These are phyloP conservation scores for Metschnikowia reukaufii DNA, from an alignment of 805 yeast genomes.

Conservation along the genomic window DNA sequence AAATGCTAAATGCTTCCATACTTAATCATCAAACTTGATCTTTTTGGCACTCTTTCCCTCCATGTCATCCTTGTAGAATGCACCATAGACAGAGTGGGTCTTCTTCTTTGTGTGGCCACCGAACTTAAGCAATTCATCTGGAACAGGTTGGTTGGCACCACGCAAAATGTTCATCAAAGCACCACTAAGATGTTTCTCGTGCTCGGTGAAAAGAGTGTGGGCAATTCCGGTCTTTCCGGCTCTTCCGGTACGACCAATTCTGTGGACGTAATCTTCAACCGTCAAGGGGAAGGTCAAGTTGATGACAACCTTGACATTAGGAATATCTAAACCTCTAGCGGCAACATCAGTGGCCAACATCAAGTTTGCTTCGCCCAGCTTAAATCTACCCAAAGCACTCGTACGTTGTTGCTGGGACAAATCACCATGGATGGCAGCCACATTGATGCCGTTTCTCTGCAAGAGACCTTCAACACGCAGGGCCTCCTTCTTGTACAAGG, in stretches of 20 bases:
- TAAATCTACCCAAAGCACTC: slow-evolving; percentile 80
- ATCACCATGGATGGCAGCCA: slow-evolving; percentile 97
- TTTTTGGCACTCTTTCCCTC: slow-evolving; percentile 81
- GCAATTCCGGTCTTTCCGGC: slow-evolving; percentile 96
- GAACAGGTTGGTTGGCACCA: slow-evolving; percentile 94
- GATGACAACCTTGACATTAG: slow-evolving; percentile 93
- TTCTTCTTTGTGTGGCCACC: slow-evolving; percentile 98
- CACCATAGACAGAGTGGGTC: slow-evolving; percentile 97
- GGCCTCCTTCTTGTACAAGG: slow-evolving; percentile 96
- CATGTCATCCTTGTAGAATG: slow-evolving; percentile 92
- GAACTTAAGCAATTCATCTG: slow-evolving; percentile 89
- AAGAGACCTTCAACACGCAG: slow-evolving; percentile 80
- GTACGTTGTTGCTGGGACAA: slow-evolving; percentile 90
- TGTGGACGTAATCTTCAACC: slow-evolving; percentile 94
- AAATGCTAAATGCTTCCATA: background rate
- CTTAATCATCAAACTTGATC: slow-evolving; percentile 65
- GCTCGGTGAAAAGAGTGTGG: slow-evolving; percentile 93
- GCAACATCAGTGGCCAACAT: slow-evolving; percentile 98
- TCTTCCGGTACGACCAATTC: slow-evolving; percentile 97
- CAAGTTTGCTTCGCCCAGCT: slow-evolving; percentile 70
- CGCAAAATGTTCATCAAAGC: slow-evolving; percentile 88
- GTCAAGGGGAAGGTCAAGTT: slow-evolving; percentile 95
- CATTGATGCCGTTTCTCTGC: slow-evolving; percentile 68
- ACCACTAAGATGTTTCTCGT: slow-evolving; percentile 94
- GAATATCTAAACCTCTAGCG: slow-evolving; percentile 96